phyloP scores from a whole-genome alignment of 2,329 filamentous ascomycete genomes.

The Penicillium decumbens region DNA sequence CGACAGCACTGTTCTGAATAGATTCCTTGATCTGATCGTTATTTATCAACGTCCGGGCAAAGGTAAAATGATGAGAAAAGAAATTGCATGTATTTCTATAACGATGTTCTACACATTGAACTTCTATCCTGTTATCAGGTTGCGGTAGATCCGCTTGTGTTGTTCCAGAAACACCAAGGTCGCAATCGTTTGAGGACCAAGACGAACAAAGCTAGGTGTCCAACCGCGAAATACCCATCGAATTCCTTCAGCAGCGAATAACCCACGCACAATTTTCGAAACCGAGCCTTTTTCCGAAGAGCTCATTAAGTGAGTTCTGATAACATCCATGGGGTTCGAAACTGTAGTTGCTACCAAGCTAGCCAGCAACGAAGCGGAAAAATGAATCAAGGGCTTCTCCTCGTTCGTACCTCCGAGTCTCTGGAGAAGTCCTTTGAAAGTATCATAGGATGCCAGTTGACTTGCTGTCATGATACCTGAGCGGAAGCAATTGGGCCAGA shows the following conservation, averaged over 20 bases:
- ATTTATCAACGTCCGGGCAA: too few relatives aligned
- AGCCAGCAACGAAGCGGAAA: constrained; percentile 70
- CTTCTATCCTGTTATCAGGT: background rate
- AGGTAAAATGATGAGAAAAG: too few relatives aligned
- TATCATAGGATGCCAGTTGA: constrained; percentile 80
- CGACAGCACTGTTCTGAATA: too few relatives aligned
- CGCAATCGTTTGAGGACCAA: constrained; percentile 71
- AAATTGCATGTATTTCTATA: too few relatives aligned
- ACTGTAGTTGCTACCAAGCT: constrained; percentile 80
- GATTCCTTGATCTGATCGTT: too few relatives aligned
- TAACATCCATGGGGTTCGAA: constrained; percentile 79
- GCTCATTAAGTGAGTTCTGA: constrained; percentile 81
- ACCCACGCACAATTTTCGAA: constrained; percentile 58
- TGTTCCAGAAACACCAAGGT: constrained; percentile 84
- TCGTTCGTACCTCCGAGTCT: constrained; percentile 58
- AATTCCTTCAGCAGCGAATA: constrained; percentile 66
- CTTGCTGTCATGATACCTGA: constrained; percentile 84
- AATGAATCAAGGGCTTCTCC: constrained; percentile 71
- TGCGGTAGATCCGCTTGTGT: constrained; percentile 62
- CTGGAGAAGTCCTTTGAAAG: constrained; percentile 68
- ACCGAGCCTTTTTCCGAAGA: constrained; percentile 49
- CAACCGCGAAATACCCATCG: constrained; percentile 87
- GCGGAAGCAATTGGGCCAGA: constrained; percentile 74
- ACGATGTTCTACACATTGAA: too few relatives aligned
- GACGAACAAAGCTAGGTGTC: constrained; percentile 64